Base-by-base conservation (phyloP, 1,139 yeast genomes). In the Williopsis jadinii region DNA sequence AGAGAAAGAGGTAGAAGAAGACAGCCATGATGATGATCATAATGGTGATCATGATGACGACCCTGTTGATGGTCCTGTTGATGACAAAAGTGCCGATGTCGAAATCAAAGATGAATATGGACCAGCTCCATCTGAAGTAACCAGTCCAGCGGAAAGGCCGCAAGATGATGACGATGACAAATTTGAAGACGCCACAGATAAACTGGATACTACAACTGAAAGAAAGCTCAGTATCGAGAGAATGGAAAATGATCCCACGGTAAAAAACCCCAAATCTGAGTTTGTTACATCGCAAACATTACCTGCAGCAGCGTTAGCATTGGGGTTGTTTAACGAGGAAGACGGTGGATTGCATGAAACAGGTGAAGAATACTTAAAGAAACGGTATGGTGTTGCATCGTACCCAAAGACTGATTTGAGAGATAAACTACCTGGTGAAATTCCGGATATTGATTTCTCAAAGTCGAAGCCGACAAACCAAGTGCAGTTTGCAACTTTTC, bases 401-500 rank as follows among this genome's bases (percentile, higher is more conserved):
- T 92, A 81, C 58, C 99, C 99, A 0, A 77, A 79, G 28, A 71
- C 71, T 36, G 95, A 90, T 56, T 66, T 94, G 36, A 71, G 77
- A 51, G 84, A 80, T 41, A 62, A 84, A 48, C 68, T 94, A 34
- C 96, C 98, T 0, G 99, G 98, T 3, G 76, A 70, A 32, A 81
- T 88, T 27, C 98, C 98, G 9, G 80, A 84, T 59, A 75, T 73
- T 42, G 98, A 92, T 60, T 88, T 85, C 55, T 83, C 96, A 9
- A 78, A 80, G 48, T 79, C 80, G 19, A 90, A 90, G 55, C 97
- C 97, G 8, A 66, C 87, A 2, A 90, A 86, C 60, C 98, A 92
- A 64, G 95, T 92, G 15, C 97, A 88, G 56, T 88, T 85, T 60
- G 73, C 87, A 13, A 90, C 98, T 0, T 94, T 86, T 60, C 83